phyloP scores from a whole-genome alignment of 768 basidiomycete species.

The Paxillus rubicundulus region DNA sequence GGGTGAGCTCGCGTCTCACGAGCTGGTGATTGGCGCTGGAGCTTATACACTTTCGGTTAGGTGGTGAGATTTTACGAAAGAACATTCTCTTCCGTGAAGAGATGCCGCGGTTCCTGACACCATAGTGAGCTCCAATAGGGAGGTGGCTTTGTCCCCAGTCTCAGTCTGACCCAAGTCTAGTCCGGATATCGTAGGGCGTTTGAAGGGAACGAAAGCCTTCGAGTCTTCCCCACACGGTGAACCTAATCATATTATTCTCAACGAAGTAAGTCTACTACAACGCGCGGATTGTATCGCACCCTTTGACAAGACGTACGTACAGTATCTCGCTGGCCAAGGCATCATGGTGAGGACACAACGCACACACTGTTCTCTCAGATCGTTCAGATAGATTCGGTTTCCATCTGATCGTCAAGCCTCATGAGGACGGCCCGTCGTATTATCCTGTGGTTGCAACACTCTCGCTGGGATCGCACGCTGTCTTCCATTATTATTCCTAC shows the following conservation, averaged over 20 bases:
- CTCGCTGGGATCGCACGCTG: slow-evolving; percentile 78
- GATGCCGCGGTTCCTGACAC: slow-evolving; percentile 66
- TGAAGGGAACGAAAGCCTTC: slow-evolving; percentile 65
- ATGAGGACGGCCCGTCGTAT: slow-evolving; percentile 91
- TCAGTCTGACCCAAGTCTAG: slow-evolving; percentile 45
- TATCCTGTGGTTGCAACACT: slow-evolving; percentile 88
- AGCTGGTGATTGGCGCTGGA: neutral
- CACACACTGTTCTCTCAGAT: slow-evolving; percentile 6
- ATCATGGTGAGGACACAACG: slow-evolving; percentile 66
- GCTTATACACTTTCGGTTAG: slow-evolving; percentile 32
- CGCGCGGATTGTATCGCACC: slow-evolving; percentile 5
- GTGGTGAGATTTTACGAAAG: slow-evolving; percentile 72
- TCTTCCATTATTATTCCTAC: slow-evolving; percentile 83
- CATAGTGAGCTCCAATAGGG: slow-evolving; percentile 49
- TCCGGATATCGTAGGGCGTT: slow-evolving; percentile 72
- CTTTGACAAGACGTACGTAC: slow-evolving; percentile 14
- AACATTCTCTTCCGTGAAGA: slow-evolving; percentile 65
- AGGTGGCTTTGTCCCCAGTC: slow-evolving; percentile 1
- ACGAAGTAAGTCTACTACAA: slow-evolving; percentile 53
- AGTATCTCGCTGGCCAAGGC: slow-evolving; percentile 89
- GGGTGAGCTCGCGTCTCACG: slow-evolving; percentile 43
- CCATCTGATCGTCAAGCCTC: slow-evolving; percentile 56
- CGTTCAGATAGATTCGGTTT: slow-evolving; percentile 1
- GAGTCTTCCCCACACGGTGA: slow-evolving; percentile 55
- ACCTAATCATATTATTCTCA: slow-evolving; percentile 89